phyloP scores from a whole-genome alignment of 345 rosid genomes.

The Populus euphratica region DNA sequence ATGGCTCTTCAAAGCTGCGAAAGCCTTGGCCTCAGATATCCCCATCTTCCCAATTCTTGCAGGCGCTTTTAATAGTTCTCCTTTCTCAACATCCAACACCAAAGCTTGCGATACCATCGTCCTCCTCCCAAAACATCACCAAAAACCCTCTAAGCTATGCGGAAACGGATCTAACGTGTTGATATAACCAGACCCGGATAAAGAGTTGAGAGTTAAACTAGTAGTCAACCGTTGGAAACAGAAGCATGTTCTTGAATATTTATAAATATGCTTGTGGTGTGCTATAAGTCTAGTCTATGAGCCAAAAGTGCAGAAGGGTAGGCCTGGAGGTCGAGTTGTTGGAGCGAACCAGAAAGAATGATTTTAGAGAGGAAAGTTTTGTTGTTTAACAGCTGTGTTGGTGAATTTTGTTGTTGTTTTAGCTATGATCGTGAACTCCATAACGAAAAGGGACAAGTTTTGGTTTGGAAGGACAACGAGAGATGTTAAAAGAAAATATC shows the following conservation, averaged over 20 bases:
- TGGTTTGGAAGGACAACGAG: slow-evolving; percentile 8
- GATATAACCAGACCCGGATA: slow-evolving; percentile 28
- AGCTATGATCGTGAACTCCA: slow-evolving; percentile 19
- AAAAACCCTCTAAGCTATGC: slow-evolving; percentile 20
- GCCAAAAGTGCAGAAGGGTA: slow-evolving; percentile 22
- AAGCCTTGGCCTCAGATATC: slow-evolving; percentile 30
- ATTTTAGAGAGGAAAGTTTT: slow-evolving; percentile 50
- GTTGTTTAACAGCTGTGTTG: slow-evolving; percentile 36
- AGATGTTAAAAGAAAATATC: slow-evolving; percentile 12
- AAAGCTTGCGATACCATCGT: slow-evolving; percentile 23
- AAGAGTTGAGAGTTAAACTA: slow-evolving; percentile 27
- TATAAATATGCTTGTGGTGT: too few relatives aligned
- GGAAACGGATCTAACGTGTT: slow-evolving; percentile 30
- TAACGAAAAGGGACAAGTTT: slow-evolving; percentile 10
- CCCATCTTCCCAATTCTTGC: slow-evolving; percentile 24
- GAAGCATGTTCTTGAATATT: not conserved
- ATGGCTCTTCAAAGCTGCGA: slow-evolving; percentile 52
- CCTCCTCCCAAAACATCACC: slow-evolving; percentile 27
- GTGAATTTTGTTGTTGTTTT: slow-evolving; percentile 8
- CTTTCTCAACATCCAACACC: slow-evolving; percentile 46
- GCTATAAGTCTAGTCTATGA: slow-evolving; percentile 3
- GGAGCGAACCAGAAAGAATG: slow-evolving; percentile 76
- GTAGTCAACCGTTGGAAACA: slow-evolving; percentile 34
- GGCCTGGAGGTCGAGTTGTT: slow-evolving; percentile 66
- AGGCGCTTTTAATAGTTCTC: slow-evolving; percentile 43